Evolutionary conservation across 2,329 filamentous ascomycete genomes (phyloP).

Genomic region (Neocatenulostroma microsporum): DNA sequence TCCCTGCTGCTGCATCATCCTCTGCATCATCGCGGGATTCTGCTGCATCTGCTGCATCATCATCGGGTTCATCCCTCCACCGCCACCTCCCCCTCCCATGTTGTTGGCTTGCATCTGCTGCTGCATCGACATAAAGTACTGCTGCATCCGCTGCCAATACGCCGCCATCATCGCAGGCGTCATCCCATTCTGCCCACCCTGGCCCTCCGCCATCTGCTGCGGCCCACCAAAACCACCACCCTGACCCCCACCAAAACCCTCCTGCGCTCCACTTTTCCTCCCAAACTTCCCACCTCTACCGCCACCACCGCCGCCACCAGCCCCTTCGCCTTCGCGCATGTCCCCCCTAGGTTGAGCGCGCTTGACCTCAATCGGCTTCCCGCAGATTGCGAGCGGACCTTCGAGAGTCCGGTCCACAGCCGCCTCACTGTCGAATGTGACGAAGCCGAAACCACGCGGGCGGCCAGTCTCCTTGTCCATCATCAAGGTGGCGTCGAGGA

Average conservation of each 20-base stretch:
- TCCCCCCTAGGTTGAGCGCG: slow-evolving; percentile 94
- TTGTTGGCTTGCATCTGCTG: slow-evolving; percentile 36
- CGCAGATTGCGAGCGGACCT: slow-evolving; percentile 79
- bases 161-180: slow-evolving; percentile 96
- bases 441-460: slow-evolving; percentile 92
- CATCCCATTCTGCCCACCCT: slow-evolving; percentile 41
- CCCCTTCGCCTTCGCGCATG: slow-evolving; percentile 70
- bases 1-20: slow-evolving; percentile 30
- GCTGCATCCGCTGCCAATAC: slow-evolving; percentile 97
- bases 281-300: slow-evolving; percentile 40
- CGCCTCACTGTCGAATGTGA: slow-evolving; percentile 93
- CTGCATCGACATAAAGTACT: slow-evolving; percentile 70
- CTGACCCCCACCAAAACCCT: slow-evolving; percentile 25
- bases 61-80: slow-evolving; percentile 18
- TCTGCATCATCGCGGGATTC: slow-evolving; percentile 48
- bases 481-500: slow-evolving; percentile 97
- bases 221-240: slow-evolving; percentile 21
- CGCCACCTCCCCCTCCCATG: slow-evolving; percentile 33
- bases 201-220: slow-evolving; percentile 14
- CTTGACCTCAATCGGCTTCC: slow-evolving; percentile 96
- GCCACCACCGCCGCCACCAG: slow-evolving; percentile 35
- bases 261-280: slow-evolving; percentile 28
- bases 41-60: slow-evolving; percentile 15
- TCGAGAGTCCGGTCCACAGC: slow-evolving; percentile 88
- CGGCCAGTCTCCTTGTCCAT: slow-evolving; percentile 99